Evolutionary conservation across 768 basidiomycete genomes (phyloP).

Genomic region (Erythrobasidium yunnanense): DNA sequence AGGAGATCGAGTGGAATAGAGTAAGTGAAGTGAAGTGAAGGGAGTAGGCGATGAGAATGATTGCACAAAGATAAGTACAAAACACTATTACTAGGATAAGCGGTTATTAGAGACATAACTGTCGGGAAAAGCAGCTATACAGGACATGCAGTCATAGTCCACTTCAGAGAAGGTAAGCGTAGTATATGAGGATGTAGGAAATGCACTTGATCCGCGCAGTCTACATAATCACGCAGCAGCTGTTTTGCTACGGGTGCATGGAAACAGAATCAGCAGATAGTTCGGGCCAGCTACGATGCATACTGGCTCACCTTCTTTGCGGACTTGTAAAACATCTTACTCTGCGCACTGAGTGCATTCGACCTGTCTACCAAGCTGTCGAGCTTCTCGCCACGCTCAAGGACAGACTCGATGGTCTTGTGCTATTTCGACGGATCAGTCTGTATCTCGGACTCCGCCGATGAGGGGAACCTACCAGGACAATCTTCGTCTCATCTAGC

Average conservation of each 20-base stretch:
- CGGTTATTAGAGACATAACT: no score
- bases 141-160: no score
- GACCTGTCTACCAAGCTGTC: conserved; percentile 91
- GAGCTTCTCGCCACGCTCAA: conserved; percentile 89
- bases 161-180: neutral
- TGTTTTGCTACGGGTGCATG: conserved; percentile 62
- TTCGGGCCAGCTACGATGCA: neutral
- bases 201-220: neutral
- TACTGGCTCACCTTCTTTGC: conserved; percentile 76
- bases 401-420: conserved; percentile 96
- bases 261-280: conserved; percentile 23
- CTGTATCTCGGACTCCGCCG: neutral
- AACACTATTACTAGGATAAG: no score
- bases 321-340: conserved; percentile 99
- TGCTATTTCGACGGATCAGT: conserved; percentile 51
- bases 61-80: no score
- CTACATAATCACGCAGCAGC: conserved; percentile 66
- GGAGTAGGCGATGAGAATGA: no score
- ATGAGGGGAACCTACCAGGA: conserved; percentile 55
- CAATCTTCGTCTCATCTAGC: conserved; percentile 97
- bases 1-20: no score
- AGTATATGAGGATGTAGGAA: neutral
- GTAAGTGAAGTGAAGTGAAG: no score
- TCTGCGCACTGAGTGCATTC: conserved; percentile 77
- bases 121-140: no score